These are phyloP conservation scores for Mycena chlorophos DNA, from an alignment of 768 basidiomycete genomes.

Conservation along the genomic window DNA sequence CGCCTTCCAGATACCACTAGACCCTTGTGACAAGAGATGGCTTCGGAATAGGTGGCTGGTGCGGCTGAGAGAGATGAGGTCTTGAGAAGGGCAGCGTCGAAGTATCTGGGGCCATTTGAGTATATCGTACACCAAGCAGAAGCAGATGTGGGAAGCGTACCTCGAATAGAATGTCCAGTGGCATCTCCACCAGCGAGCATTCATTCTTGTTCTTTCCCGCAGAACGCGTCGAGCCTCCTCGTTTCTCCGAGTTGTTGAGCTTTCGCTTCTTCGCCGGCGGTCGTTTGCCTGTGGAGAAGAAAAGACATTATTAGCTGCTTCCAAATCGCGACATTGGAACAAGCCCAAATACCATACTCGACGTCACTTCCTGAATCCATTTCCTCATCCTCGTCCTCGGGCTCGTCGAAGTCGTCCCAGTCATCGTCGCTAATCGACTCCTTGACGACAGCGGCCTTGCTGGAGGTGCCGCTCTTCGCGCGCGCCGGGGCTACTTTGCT, in stretches of 20 bases:
- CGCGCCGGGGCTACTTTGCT: neutral
- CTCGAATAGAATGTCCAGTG: slow-evolving; percentile 31
- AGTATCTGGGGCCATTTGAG: slow-evolving; percentile 25
- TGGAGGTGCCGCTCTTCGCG: neutral
- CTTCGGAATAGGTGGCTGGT: slow-evolving; percentile 29
- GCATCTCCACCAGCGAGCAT: slow-evolving; percentile 18
- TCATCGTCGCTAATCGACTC: slow-evolving; percentile 7
- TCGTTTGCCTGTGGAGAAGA: neutral
- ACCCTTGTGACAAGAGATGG: slow-evolving; percentile 23
- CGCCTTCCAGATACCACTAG: slow-evolving; percentile 29
- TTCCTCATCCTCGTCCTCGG: neutral
- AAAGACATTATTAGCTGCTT: neutral
- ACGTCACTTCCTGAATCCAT: neutral
- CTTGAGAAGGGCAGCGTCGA: slow-evolving; percentile 29
- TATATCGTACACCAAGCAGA: neutral
- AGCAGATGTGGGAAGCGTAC: slow-evolving; percentile 11
- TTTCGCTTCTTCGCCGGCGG: slow-evolving; percentile 10
- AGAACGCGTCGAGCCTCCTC: neutral
- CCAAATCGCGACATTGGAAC: too few species aligned
- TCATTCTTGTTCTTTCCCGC: slow-evolving; percentile 1
- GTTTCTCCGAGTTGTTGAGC: neutral
- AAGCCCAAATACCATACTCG: neutral
- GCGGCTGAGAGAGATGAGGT: slow-evolving; percentile 31
- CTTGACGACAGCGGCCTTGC: neutral
- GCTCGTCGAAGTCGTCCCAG: slow-evolving; percentile 17